Conservation (phyloP, 805 yeast genomes). For the Grigorovia yakushimaensis region DNA sequence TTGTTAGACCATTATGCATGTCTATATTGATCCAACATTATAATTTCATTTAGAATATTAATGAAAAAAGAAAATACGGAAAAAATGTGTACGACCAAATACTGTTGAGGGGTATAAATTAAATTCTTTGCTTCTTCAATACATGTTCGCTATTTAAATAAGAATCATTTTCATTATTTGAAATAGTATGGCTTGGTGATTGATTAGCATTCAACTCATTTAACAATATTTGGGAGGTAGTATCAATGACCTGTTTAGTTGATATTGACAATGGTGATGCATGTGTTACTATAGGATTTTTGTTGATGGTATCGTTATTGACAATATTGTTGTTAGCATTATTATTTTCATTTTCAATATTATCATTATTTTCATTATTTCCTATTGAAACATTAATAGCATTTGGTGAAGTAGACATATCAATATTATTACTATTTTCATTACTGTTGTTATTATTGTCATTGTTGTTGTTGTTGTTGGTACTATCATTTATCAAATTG, state of each 20-base stretch:
- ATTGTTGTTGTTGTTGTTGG: too few species aligned
- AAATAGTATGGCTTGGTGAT: neutral
- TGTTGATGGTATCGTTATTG: neutral
- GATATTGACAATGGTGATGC: neutral
- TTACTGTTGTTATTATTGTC: neutral
- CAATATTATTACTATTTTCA: neutral
- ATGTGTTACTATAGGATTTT: neutral
- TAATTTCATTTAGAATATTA: too few species aligned
- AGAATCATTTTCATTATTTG: neutral
- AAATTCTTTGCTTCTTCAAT: constrained; percentile 12
- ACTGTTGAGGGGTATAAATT: neutral
- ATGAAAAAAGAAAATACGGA: neutral
- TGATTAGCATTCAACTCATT: neutral
- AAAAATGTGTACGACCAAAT: too few species aligned
- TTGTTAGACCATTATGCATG: too few species aligned
- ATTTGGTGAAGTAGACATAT: neutral
- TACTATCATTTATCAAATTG: neutral
- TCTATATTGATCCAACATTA: too few species aligned
- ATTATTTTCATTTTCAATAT: neutral
- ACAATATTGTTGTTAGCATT: neutral
- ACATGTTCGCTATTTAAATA: constrained; percentile 10
- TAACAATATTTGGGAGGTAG: neutral
- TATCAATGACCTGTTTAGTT: neutral
- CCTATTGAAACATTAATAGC: neutral
- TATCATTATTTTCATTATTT: neutral